Conservation (phyloP, 2,329 filamentous ascomycete genomes). For the Pseudocercospora crystallina region DNA sequence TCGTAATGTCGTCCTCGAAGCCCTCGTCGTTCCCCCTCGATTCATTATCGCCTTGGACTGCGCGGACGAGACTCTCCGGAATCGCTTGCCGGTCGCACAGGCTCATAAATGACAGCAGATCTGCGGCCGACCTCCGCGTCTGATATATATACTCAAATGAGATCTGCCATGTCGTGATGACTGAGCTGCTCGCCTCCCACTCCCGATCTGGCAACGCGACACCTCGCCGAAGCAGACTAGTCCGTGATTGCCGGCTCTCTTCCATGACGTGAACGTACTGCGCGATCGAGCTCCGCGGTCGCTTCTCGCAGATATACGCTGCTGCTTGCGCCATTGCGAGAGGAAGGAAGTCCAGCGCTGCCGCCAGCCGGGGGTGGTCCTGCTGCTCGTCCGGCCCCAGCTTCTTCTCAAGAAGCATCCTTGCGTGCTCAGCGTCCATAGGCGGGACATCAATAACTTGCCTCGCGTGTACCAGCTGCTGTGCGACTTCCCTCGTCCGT, state of each 20-base stretch:
- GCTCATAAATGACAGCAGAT: slow-evolving; percentile 50
- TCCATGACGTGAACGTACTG: slow-evolving; percentile 43
- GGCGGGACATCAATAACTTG: slow-evolving; percentile 21
- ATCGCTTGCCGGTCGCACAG: slow-evolving; percentile 41
- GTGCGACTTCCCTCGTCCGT: slow-evolving; percentile 19
- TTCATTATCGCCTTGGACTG: too few species aligned
- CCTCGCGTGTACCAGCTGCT: slow-evolving; percentile 17
- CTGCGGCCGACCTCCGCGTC: slow-evolving; percentile 35
- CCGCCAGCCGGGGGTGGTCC: slow-evolving; percentile 9
- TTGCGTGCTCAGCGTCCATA: slow-evolving; percentile 26
- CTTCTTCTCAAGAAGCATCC: slow-evolving; percentile 27
- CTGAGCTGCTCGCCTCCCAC: slow-evolving; percentile 17
- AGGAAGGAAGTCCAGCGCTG: slow-evolving; percentile 35
- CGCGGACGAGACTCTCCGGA: slow-evolving; percentile 11
- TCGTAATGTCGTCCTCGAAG: slow-evolving; percentile 18
- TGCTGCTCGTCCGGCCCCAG: slow-evolving; percentile 12
- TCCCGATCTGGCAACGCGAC: slow-evolving; percentile 9
- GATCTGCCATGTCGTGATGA: slow-evolving; percentile 28
- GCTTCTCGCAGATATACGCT: slow-evolving; percentile 33
- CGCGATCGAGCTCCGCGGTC: slow-evolving; percentile 32
- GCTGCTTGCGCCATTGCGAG: slow-evolving; percentile 38
- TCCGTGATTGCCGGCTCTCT: slow-evolving; percentile 33
- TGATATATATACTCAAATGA: slow-evolving; percentile 28
- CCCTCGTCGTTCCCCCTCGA: too few species aligned
- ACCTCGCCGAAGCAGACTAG: slow-evolving; percentile 14